A percentile compares a stretch with the other conserved stretches of the same genome.
Evolutionary conservation across 2,329 filamentous ascomycete species (phyloP).

Genomic region (Malbranchea cinnamomea): DNA sequence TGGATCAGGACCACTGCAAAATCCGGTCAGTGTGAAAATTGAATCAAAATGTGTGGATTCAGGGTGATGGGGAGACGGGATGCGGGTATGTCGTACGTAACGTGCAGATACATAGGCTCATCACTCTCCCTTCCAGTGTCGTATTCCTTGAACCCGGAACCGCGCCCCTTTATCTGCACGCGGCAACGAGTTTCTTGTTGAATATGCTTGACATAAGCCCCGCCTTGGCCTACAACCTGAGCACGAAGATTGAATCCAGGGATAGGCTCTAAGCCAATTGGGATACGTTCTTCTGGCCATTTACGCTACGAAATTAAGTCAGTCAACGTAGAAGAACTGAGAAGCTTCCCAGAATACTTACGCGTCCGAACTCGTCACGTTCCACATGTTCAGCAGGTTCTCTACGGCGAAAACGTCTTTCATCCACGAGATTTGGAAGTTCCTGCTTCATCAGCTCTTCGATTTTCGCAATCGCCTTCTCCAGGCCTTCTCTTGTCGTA

Average conservation of each 20-base stretch:
- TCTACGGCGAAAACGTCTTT: constrained; percentile 74
- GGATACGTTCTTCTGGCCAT: constrained; percentile 96
- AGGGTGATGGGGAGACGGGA: no score
- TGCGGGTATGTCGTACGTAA: constrained; percentile 49
- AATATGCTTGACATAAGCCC: constrained; percentile 95
- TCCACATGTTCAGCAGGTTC: constrained; percentile 66
- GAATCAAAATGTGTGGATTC: not conserved
- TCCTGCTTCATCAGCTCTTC: constrained; percentile 94
- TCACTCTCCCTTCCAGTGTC: constrained; percentile 83
- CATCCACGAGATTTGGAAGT: constrained; percentile 85
- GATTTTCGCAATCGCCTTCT: constrained; percentile 73
- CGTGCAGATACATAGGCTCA: constrained; percentile 91
- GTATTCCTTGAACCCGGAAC: constrained; percentile 84
- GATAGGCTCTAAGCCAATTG: constrained; percentile 77
- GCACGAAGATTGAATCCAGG: constrained; percentile 92
- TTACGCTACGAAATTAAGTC: constrained; percentile 50
- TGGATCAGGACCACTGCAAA: constrained; percentile 62
- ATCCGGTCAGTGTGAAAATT: constrained; percentile 18
- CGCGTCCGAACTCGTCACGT: constrained; percentile 77
- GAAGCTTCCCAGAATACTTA: no score
- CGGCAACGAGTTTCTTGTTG: constrained; percentile 89
- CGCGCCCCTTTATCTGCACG: constrained; percentile 94
- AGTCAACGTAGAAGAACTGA: constrained; percentile 15
- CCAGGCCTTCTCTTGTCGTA: constrained; percentile 79
- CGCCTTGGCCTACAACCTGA: constrained; percentile 87